Conservation (phyloP, 75 land plant genomes). For the Picea sitchensis region DNA sequence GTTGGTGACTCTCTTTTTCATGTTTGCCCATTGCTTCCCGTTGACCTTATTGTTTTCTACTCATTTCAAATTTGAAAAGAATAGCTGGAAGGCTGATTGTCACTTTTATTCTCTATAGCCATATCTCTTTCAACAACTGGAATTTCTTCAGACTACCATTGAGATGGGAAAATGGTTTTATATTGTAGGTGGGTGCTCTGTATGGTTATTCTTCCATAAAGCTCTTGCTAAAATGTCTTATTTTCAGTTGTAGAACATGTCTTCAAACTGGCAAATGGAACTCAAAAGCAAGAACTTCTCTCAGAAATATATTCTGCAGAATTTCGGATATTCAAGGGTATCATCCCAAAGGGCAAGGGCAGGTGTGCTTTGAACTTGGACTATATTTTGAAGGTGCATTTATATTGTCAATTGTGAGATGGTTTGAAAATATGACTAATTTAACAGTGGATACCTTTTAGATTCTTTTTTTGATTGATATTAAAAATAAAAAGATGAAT, state of each 20-base stretch:
- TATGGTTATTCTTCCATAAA: background rate
- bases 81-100: background rate
- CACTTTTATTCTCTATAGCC: background rate
- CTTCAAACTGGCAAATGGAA: slow-evolving; percentile 68
- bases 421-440: background rate
- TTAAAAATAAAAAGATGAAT: too few species aligned
- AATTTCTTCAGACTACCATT: background rate
- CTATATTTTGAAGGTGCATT: background rate
- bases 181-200: background rate
- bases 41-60: background rate
- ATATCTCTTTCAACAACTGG: background rate
- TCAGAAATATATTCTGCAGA: slow-evolving; percentile 84
- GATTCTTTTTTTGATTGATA: too few species aligned
- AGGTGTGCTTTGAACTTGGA: slow-evolving; percentile 40
- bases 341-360: slow-evolving; percentile 51
- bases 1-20: background rate
- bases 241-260: slow-evolving; percentile 92
- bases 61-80: background rate
- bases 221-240: slow-evolving; percentile 6
- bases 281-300: slow-evolving; percentile 73
- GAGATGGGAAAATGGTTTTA: background rate
- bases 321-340: slow-evolving; percentile 81
- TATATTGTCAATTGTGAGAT: background rate
- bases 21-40: background rate
- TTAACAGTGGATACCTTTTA: background rate